Percentiles rank a stretch among this genome's conserved stretches.
phyloP scores from a whole-genome alignment of 768 basidiomycete genomes.

The Ramaria sp. region DNA sequence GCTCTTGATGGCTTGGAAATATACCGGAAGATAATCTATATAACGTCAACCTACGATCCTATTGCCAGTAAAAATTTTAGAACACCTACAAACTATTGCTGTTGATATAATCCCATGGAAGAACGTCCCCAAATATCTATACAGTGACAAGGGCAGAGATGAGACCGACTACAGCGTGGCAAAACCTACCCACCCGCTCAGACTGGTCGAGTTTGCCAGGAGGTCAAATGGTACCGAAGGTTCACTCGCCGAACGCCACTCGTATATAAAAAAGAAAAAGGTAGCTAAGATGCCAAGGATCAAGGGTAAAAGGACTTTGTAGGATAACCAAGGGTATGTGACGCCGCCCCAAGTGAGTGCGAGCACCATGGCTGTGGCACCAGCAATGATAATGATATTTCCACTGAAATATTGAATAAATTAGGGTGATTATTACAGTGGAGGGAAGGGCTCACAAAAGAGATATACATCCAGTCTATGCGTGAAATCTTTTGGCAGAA shows the following conservation, averaged over 20 bases:
- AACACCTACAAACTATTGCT: background rate
- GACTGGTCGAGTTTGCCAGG: conserved; percentile 26
- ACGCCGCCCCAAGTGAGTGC: conserved; percentile 8
- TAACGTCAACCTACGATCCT: conserved; percentile 11
- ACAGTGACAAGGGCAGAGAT: background rate
- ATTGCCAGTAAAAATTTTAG: background rate
- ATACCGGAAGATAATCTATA: conserved; percentile 32
- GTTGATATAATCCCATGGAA: conserved; percentile 16
- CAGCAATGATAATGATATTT: conserved; percentile 28
- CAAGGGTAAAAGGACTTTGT: conserved; percentile 1
- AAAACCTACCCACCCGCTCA: conserved; percentile 24
- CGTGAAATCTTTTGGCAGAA: conserved; percentile 23
- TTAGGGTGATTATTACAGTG: conserved; percentile 10
- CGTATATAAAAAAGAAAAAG: conserved; percentile 2
- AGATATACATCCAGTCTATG: conserved; percentile 34
- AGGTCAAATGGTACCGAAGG: conserved; percentile 20
- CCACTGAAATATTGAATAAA: conserved; percentile 20
- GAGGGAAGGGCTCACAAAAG: no score
- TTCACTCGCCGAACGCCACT: conserved; percentile 1
- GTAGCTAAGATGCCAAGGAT: background rate
- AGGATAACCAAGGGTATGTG: background rate
- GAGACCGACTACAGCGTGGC: background rate
- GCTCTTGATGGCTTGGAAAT: conserved; percentile 36
- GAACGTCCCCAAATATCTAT: conserved; percentile 26
- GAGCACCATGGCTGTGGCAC: conserved; percentile 11